Evolutionary conservation across 2,329 filamentous ascomycete genomes (phyloP).

Genomic region (Fusarium oligoseptatum): DNA sequence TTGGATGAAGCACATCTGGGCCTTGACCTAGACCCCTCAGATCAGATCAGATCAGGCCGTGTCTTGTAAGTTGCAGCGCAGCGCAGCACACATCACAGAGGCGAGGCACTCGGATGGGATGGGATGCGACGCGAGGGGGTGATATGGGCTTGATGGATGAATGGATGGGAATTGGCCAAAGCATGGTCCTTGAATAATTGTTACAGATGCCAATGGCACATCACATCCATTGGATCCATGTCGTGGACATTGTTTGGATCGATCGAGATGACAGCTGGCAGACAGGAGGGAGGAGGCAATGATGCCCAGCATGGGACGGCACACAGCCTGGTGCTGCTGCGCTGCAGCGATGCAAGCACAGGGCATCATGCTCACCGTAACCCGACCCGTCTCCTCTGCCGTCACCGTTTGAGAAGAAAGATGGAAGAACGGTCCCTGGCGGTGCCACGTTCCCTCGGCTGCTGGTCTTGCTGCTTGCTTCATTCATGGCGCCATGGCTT

Average conservation of each 20-base stretch:
- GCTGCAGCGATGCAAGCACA: neutral
- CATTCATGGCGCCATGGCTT: conserved; percentile 33
- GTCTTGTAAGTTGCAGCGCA: neutral
- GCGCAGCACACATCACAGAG: neutral
- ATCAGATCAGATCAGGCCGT: conserved; percentile 7
- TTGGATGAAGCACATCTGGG: conserved; percentile 8
- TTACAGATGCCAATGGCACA: neutral
- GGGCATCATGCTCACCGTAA: neutral
- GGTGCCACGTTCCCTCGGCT: conserved; percentile 42
- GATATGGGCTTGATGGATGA: neutral
- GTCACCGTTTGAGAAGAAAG: neutral
- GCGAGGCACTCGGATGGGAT: conserved; percentile 1
- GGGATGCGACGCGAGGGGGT: conserved; percentile 31
- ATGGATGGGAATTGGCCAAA: conserved; percentile 12
- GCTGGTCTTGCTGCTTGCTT: conserved; percentile 9
- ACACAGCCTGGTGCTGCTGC: neutral
- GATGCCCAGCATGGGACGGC: neutral
- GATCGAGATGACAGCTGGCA: neutral
- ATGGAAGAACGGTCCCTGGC: conserved; percentile 25
- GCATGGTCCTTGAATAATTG: neutral
- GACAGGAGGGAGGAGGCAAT: neutral
- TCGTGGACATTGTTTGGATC: neutral
- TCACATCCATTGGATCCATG: neutral
- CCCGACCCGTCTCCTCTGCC: neutral
- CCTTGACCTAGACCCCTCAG: conserved; percentile 1